A percentile compares a stretch with the other conserved stretches of the same genome.
phyloP scores from a whole-genome alignment of 345 rosid genomes.

The Mangifera indica region DNA sequence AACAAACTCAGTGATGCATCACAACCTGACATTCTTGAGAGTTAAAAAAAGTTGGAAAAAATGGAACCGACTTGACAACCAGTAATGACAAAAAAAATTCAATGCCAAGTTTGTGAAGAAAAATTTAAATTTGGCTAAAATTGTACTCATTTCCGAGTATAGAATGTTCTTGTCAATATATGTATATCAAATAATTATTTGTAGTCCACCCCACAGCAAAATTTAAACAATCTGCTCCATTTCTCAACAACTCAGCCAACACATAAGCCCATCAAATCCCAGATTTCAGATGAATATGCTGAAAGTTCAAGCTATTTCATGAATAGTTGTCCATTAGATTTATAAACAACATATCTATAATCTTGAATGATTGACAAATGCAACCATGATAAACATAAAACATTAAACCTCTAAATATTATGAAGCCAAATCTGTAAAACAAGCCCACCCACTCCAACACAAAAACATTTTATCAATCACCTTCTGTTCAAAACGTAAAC shows the following conservation, averaged over 20 bases:
- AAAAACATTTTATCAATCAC: slow-evolving; percentile 34
- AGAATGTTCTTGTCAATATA: background rate
- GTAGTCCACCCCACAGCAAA: background rate
- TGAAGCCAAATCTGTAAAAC: background rate
- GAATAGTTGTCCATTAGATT: background rate
- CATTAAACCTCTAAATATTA: background rate
- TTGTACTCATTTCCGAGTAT: background rate
- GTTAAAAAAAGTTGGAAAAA: background rate
- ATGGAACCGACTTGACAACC: background rate
- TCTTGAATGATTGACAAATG: background rate
- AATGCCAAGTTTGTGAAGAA: background rate
- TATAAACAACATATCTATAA: background rate
- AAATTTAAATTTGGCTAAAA: background rate
- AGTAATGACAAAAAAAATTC: background rate
- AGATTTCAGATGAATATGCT: background rate
- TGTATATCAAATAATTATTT: background rate
- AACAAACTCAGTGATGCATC: background rate
- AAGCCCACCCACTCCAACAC: background rate
- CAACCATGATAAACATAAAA: slow-evolving; percentile 3
- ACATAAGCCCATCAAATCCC: background rate
- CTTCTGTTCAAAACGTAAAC: slow-evolving; percentile 20
- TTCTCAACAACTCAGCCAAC: background rate
- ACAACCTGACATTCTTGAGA: background rate
- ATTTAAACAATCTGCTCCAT: background rate
- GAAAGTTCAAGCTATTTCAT: background rate